Conservation (phyloP, 2,329 filamentous ascomycete genomes). For the Monosporascus cannonballus region DNA sequence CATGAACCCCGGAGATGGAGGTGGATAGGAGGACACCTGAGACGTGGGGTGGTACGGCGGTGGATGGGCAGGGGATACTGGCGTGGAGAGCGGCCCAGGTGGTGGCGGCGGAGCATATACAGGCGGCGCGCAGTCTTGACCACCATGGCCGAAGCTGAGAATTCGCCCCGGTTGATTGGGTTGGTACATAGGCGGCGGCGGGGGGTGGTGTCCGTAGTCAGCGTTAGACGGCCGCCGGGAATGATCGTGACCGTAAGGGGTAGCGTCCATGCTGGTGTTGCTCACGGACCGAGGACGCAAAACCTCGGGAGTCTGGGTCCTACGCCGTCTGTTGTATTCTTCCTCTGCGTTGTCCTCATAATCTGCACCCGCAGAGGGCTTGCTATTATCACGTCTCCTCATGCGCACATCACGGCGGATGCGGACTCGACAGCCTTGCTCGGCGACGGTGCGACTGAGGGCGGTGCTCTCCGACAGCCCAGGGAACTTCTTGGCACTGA, state of each 20-base stretch:
- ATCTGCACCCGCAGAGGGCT: slow-evolving; percentile 40
- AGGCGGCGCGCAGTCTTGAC: slow-evolving; percentile 18
- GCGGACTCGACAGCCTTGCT: slow-evolving; percentile 93
- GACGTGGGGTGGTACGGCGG: not conserved
- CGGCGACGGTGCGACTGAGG: slow-evolving; percentile 84
- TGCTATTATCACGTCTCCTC: slow-evolving; percentile 68
- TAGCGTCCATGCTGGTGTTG: slow-evolving; percentile 25
- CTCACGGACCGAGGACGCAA: slow-evolving; percentile 25
- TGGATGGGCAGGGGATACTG: slow-evolving; percentile 22
- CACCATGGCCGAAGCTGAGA: slow-evolving; percentile 21
- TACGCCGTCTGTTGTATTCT: slow-evolving; percentile 29
- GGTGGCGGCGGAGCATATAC: slow-evolving; percentile 18
- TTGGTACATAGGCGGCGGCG: slow-evolving; percentile 22
- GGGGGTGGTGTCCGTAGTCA: slow-evolving; percentile 19
- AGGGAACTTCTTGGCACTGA: slow-evolving; percentile 97
- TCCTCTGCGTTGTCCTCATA: slow-evolving; percentile 53
- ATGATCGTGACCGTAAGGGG: slow-evolving; percentile 17
- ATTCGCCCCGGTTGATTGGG: slow-evolving; percentile 15
- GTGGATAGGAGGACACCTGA: slow-evolving; percentile 6
- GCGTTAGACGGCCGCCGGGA: slow-evolving; percentile 22
- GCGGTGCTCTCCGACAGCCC: slow-evolving; percentile 84
- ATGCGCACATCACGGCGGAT: slow-evolving; percentile 92
- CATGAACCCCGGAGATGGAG: slow-evolving; percentile 13
- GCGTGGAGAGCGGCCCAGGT: slow-evolving; percentile 20
- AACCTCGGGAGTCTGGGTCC: slow-evolving; percentile 24